Base-by-base conservation (phyloP, 2,329 filamentous ascomycete species). In the Nigrograna mackinnonii region DNA sequence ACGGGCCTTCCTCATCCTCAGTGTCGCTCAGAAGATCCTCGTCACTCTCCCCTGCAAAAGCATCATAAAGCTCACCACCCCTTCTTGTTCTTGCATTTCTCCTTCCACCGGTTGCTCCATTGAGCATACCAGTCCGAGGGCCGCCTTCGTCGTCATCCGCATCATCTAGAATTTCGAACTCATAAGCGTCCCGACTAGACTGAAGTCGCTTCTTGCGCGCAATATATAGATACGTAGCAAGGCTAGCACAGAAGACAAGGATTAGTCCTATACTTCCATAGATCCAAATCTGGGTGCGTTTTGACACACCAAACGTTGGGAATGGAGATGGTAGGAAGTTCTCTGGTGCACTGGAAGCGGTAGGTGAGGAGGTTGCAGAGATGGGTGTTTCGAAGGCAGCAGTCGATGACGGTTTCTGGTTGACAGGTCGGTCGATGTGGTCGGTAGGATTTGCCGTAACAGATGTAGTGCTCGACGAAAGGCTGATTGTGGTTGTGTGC, bases 51-150 rank as follows among this genome's bases (percentile, higher is more conserved):
- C 89, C 91, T 0, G 94, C 94, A 77, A 99, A 99, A 4, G 94
- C 94, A 75, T 99, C 94, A 67, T 99, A 99, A 33, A 99, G 74
- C 73, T 97, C 92, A 20, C 92, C 91, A 2, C 90, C 94, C 16
- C 89, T 75, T 52, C 75, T 66, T 70, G 78, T 55, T 52, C 80
- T 77, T 43, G 75, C 74, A 14, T 72, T 75, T 69, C 44, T 68
- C 67, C 61, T 50, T 16, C 64, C 61, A 22, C 55, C 57, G 14
- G 58, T 54, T 22, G 64, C 47, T 41, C 66, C 46, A 62, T 71
- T 57, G 17, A 69, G 45, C 55, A 68, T 54, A 46, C 71, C 71
- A 72, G 79, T 65, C 74, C 74, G 37, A 65, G 71, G 44, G 58
- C 20, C 79, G 77, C 54, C 84, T 76, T 73, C 73, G n/a, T 68